Evolutionary conservation across 2,329 filamentous ascomycete species (phyloP).

Genomic region (Venturia asperata): DNA sequence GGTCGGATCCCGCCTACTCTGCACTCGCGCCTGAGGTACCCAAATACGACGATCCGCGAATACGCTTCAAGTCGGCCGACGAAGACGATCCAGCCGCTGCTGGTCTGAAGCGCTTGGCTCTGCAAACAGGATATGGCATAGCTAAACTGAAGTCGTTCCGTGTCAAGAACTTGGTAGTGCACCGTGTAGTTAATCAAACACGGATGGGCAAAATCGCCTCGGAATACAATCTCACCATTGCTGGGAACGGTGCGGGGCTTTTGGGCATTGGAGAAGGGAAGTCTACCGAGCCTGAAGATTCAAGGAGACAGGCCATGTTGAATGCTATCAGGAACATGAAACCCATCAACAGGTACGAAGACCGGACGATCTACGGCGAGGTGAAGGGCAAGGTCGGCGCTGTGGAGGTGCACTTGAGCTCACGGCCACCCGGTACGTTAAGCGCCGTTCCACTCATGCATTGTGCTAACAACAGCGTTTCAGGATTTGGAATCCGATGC

Average conservation of each 20-base stretch:
- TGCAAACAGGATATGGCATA: conserved; percentile 49
- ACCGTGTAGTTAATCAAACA: conserved; percentile 83
- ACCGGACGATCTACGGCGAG: conserved; percentile 83
- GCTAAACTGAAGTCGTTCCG: conserved; percentile 47
- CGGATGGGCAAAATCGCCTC: conserved; percentile 88
- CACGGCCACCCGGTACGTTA: conserved; percentile 76
- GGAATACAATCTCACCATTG: conserved; percentile 68
- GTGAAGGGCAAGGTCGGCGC: conserved; percentile 79
- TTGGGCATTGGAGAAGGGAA: conserved; percentile 89
- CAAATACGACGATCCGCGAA: conserved; percentile 35
- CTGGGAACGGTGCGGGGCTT: conserved; percentile 78
- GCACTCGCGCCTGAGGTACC: conserved; percentile 47
- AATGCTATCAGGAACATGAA: conserved; percentile 85
- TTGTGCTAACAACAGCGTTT: conserved; percentile 18
- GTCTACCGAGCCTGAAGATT: conserved; percentile 64
- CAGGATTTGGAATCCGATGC: conserved; percentile 89
- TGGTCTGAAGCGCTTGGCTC: conserved; percentile 45
- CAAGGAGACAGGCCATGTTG: conserved; percentile 64
- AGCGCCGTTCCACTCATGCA: conserved; percentile 6
- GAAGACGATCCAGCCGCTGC: conserved; percentile 34
- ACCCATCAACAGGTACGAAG: conserved; percentile 86
- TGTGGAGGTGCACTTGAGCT: conserved; percentile 72
- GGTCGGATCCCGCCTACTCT: conserved; percentile 39
- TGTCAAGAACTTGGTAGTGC: conserved; percentile 65
- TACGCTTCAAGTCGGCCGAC: conserved; percentile 31